These are phyloP conservation scores for Ceratocystiopsis sp. DNA, from an alignment of 2,329 filamentous ascomycete genomes.

Conservation along the genomic window DNA sequence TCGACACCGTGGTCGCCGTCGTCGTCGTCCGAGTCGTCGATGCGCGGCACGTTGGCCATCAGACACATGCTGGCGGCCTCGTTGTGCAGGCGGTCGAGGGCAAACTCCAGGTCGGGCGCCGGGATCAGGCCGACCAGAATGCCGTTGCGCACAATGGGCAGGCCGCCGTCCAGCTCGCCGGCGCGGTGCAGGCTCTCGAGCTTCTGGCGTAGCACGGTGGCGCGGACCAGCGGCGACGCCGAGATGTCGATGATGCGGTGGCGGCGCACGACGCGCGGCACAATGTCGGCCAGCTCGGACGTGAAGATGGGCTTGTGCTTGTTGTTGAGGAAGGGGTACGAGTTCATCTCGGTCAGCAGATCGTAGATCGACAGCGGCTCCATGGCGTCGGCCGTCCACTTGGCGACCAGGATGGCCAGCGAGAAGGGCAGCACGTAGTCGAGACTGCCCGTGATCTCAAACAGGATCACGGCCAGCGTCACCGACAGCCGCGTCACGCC, in stretches of 20 bases:
- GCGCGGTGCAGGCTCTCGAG: constrained; percentile 66
- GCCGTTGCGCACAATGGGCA: constrained; percentile 68
- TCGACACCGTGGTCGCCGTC: constrained; percentile 27
- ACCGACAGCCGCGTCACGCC: constrained; percentile 88
- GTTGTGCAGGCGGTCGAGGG: constrained; percentile 66
- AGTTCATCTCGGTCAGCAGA: constrained; percentile 88
- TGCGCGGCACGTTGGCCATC: constrained; percentile 54
- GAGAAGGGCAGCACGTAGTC: constrained; percentile 95
- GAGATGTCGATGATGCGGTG: constrained; percentile 82
- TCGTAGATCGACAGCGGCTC: constrained; percentile 94
- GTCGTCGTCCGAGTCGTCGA: constrained; percentile 46
- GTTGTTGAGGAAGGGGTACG: constrained; percentile 93
- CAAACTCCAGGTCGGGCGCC: constrained; percentile 84
- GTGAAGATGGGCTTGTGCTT: constrained; percentile 88
- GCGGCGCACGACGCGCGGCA: constrained; percentile 53
- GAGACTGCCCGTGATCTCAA: constrained; percentile 86
- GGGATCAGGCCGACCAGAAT: constrained; percentile 82
- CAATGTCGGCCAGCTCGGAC: constrained; percentile 72
- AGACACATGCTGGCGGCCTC: constrained; percentile 60
- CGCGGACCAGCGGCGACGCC: constrained; percentile 61
- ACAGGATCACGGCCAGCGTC: constrained; percentile 85
- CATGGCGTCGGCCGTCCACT: constrained; percentile 93
- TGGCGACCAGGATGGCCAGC: constrained; percentile 78
- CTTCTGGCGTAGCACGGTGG: constrained; percentile 59
- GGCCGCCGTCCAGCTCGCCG: constrained; percentile 80